Evolutionary conservation across 768 basidiomycete species (phyloP), one percentile per base, ranked within the genome.

Genomic region (Auriscalpium orientale): DNA sequence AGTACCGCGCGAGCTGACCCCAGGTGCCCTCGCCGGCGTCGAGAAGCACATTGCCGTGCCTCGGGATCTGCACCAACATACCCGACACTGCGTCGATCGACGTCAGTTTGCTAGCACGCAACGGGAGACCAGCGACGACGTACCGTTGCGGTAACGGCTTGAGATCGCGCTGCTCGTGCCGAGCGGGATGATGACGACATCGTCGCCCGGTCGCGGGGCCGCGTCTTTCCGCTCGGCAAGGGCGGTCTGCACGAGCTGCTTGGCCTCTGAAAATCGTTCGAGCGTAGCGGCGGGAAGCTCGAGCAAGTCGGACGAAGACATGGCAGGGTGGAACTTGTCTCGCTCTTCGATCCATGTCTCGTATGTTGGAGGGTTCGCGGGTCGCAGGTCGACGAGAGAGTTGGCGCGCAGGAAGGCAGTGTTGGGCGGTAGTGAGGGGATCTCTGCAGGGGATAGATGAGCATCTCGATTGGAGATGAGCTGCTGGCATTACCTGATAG

Each of bases 1-100:
- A 95, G 49, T 84, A 79, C 4, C 95, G 79, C 3, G 77, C 76
- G 4, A 98, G 77, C 65, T 98, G 95, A 1, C 94, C 94, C 78
- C 87, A 88, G 0, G 94, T 93, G 0, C 93, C 94, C 71, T 98
- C 95, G 0, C 95, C 95, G 0, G 79, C 80, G 60, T 98, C 95
- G 2, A 98, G 77, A n/a, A 98, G 71, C 36, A 97, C 71, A 58
- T 80, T 83, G 0, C 91, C 90, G 54, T 76, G 75, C 1, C 72
- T 70, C 0, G 95, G 93, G 37, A 95, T 83, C 49, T 78, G 77
- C 7, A 98, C 71, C 5, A 95, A 76, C 0, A 88, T 93, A 1
- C 85, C 78, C 15, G 89, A 89, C 2, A 89, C 88, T 89, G 53
- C n/a, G 56, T 22, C 47, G 47, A 46, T 48, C 47, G 21, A 16